Conservation (phyloP, 257 asterid species). For the Ilex aquifolium region DNA sequence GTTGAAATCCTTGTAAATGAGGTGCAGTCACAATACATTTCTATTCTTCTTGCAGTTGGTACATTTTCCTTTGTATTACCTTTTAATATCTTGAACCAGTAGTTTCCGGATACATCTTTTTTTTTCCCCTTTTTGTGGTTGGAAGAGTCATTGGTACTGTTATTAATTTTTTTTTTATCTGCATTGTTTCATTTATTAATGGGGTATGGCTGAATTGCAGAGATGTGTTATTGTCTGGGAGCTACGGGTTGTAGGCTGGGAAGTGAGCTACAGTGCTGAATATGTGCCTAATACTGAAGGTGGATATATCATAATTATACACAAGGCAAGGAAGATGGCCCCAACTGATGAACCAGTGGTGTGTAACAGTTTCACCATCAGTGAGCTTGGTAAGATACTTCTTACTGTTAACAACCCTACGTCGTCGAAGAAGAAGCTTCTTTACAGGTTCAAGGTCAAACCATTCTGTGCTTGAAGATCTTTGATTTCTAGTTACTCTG, state of each 20-base stretch:
- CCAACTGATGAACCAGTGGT: slow-evolving; percentile 61
- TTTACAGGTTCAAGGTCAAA: slow-evolving; percentile 69
- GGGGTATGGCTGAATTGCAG: slow-evolving; percentile 23
- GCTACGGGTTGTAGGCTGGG: slow-evolving; percentile 94
- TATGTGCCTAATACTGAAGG: slow-evolving; percentile 50
- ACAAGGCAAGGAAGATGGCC: slow-evolving; percentile 63
- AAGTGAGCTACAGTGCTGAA: slow-evolving; percentile 82
- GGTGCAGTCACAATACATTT: slow-evolving; percentile 31
- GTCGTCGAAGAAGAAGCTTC: slow-evolving; percentile 68
- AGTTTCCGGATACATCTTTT: neutral
- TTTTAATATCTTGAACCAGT: neutral
- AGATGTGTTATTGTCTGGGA: slow-evolving; percentile 81
- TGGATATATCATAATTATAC: slow-evolving; percentile 61
- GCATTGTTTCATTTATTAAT: no score
- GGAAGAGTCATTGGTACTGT: neutral
- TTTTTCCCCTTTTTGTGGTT: neutral
- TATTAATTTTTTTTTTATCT: slow-evolving; percentile 1
- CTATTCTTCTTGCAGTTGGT: slow-evolving; percentile 7
- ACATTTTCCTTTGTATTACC: neutral
- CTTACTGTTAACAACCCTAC: slow-evolving; percentile 77
- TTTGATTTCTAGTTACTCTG: slow-evolving; percentile 1
- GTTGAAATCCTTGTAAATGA: slow-evolving; percentile 84
- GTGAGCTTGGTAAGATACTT: slow-evolving; percentile 71
- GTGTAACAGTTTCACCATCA: slow-evolving; percentile 47
- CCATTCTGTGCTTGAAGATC: slow-evolving; percentile 31